These are phyloP conservation scores for Fusarium beomiforme DNA, from an alignment of 2,329 filamentous ascomycete species.

Conservation along the genomic window DNA sequence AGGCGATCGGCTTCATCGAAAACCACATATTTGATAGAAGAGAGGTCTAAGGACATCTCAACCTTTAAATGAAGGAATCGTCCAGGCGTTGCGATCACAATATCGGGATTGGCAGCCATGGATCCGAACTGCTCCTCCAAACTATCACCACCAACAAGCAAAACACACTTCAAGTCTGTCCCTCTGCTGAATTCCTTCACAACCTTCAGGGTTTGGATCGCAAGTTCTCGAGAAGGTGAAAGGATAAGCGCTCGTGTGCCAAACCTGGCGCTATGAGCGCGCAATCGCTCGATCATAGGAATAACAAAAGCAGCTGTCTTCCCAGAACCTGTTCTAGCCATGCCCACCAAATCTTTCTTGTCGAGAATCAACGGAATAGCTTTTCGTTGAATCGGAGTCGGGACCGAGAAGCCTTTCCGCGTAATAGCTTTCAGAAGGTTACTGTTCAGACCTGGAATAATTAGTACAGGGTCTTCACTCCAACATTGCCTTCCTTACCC, in stretches of 20 bases:
- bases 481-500: conserved; percentile 60
- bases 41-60: conserved; percentile 93
- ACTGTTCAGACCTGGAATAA: conserved; percentile 73
- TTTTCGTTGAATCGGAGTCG: conserved; percentile 97
- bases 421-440: conserved; percentile 90
- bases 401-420: conserved; percentile 93
- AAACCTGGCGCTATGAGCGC: conserved; percentile 85
- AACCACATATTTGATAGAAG: conserved; percentile 90
- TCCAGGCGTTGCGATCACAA: conserved; percentile 95
- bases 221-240: conserved; percentile 92
- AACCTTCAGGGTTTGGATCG: conserved; percentile 93
- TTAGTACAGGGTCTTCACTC: conserved; percentile 18
- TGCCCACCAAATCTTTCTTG: conserved; percentile 95
- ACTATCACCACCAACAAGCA: conserved; percentile 94
- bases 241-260: conserved; percentile 88
- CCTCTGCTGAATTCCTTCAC: conserved; percentile 93
- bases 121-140: conserved; percentile 93
- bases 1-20: conserved; percentile 97
- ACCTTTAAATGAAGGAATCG: conserved; percentile 97
- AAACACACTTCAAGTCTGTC: conserved; percentile 88
- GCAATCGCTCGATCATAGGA: conserved; percentile 95
- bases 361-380: conserved; percentile 92
- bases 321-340: conserved; percentile 98
- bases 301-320: conserved; percentile 99
- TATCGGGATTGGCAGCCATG: conserved; percentile 95